Conservation (phyloP, 1,284 basidiomycete species). For the Ceratobasidium sp. region DNA sequence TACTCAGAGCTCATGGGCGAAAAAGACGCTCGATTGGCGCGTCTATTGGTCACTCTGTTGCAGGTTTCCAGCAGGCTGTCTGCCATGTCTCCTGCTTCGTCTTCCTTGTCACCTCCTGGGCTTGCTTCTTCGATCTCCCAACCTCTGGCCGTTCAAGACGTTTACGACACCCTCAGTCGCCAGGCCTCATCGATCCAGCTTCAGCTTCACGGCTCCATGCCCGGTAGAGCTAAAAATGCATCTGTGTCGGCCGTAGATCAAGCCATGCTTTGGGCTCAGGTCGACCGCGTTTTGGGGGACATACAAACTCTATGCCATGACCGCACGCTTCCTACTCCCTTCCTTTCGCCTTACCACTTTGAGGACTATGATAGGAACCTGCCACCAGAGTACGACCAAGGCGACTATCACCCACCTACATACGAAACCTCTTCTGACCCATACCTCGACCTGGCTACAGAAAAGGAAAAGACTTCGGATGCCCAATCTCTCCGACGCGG, state of each 20-base stretch:
- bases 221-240: slow-evolving; percentile 49
- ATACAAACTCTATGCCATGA: slow-evolving; percentile 72
- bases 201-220: slow-evolving; percentile 57
- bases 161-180: slow-evolving; percentile 70
- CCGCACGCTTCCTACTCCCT: slow-evolving; percentile 55
- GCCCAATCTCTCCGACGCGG: slow-evolving; percentile 30
- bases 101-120: slow-evolving; percentile 44
- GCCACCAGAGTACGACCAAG: slow-evolving; percentile 74
- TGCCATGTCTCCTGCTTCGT: slow-evolving; percentile 50
- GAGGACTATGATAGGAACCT: slow-evolving; percentile 49
- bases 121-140: slow-evolving; percentile 12
- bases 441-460: slow-evolving; percentile 13
- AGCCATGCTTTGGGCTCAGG: slow-evolving; percentile 74
- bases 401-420: slow-evolving; percentile 65
- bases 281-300: slow-evolving; percentile 76
- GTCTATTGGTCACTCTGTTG: slow-evolving; percentile 72
- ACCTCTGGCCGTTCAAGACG: slow-evolving; percentile 49
- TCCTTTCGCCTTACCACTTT: slow-evolving; percentile 18
- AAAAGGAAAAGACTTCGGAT: slow-evolving; percentile 23
- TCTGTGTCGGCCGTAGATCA: slow-evolving; percentile 69
- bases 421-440: slow-evolving; percentile 57
- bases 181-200: slow-evolving; percentile 75
- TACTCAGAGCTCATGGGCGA: slow-evolving; percentile 59
- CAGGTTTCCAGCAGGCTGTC: slow-evolving; percentile 71
- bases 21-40: slow-evolving; percentile 68